phyloP scores from a whole-genome alignment of 1,284 basidiomycete genomes.

The Trichosporon sp. region DNA sequence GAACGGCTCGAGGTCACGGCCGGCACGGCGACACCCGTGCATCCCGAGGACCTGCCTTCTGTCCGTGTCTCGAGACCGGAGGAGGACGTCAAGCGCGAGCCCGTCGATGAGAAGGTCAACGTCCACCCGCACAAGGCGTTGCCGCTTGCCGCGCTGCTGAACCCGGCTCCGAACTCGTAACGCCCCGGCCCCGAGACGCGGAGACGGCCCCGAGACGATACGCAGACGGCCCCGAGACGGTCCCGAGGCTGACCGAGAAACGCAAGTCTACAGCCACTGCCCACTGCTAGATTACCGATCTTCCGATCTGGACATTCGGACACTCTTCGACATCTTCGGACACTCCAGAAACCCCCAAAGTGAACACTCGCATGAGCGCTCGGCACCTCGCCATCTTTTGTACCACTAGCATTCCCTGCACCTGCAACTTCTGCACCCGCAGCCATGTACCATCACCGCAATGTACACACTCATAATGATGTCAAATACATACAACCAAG shows the following conservation, averaged over 20 bases:
- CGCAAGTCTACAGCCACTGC: no score
- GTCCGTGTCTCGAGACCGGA: background rate
- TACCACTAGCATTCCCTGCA: constrained; percentile 4
- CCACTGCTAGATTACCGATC: background rate
- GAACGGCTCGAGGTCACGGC: constrained; percentile 7
- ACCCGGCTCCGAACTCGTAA: background rate
- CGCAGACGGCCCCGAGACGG: no score
- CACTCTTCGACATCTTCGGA: no score
- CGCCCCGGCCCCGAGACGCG: no score
- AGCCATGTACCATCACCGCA: constrained; percentile 15
- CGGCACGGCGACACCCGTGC: background rate
- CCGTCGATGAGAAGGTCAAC: constrained; percentile 11
- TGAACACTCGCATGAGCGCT: background rate
- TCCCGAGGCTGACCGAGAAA: no score
- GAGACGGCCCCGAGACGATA: no score
- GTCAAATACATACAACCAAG: constrained; percentile 16
- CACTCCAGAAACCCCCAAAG: no score
- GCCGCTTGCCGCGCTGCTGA: constrained; percentile 6
- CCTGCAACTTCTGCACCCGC: background rate
- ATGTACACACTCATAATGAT: constrained; percentile 9
- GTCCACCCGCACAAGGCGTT: constrained; percentile 6
- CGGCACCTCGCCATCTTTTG: background rate
- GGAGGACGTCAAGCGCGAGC: background rate
- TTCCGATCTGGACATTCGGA: no score
- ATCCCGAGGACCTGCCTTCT: background rate